phyloP scores from a whole-genome alignment of 2,329 filamentous ascomycete genomes.

The Aureobasidium namibiae region DNA sequence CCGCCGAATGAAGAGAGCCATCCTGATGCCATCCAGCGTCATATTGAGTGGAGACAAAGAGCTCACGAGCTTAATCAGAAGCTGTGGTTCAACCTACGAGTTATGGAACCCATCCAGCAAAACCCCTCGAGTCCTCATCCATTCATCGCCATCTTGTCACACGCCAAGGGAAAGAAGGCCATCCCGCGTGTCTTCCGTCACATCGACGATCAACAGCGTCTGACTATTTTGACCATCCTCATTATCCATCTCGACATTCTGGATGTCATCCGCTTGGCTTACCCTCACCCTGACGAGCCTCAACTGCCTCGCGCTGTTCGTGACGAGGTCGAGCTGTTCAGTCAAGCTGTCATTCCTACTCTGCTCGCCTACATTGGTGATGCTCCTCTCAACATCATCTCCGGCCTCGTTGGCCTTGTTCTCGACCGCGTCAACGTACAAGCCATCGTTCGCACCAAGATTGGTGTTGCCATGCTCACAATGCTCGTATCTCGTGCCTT shows the following conservation, averaged over 20 bases:
- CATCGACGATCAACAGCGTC: slow-evolving; percentile 83
- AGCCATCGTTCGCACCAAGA: slow-evolving; percentile 73
- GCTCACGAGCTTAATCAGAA: slow-evolving; percentile 64
- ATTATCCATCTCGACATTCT: slow-evolving; percentile 86
- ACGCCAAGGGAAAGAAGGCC: slow-evolving; percentile 91
- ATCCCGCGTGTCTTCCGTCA: slow-evolving; percentile 93
- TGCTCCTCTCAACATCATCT: slow-evolving; percentile 81
- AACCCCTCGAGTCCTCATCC: slow-evolving; percentile 63
- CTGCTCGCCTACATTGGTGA: slow-evolving; percentile 87
- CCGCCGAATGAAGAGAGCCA: slow-evolving; percentile 57
- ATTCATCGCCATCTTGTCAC: slow-evolving; percentile 92
- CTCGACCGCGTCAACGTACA: slow-evolving; percentile 75
- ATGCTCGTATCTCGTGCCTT: slow-evolving; percentile 92
- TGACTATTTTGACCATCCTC: slow-evolving; percentile 93
- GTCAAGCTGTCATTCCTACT: slow-evolving; percentile 77
- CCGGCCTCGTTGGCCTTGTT: slow-evolving; percentile 79
- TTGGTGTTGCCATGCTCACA: slow-evolving; percentile 82
- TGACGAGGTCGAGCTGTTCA: slow-evolving; percentile 89
- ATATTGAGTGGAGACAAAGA: slow-evolving; percentile 71
- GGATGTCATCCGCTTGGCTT: slow-evolving; percentile 77
- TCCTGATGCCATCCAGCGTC: slow-evolving; percentile 60
- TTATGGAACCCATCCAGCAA: slow-evolving; percentile 76
- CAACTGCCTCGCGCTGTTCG: slow-evolving; percentile 69
- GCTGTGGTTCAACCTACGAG: slow-evolving; percentile 81
- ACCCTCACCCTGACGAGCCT: slow-evolving; percentile 60